A percentile compares a stretch with the other conserved stretches of the same genome.
Conservation (phyloP, 176 grass and related monocot genomes). For the Avena sativa region DNA sequence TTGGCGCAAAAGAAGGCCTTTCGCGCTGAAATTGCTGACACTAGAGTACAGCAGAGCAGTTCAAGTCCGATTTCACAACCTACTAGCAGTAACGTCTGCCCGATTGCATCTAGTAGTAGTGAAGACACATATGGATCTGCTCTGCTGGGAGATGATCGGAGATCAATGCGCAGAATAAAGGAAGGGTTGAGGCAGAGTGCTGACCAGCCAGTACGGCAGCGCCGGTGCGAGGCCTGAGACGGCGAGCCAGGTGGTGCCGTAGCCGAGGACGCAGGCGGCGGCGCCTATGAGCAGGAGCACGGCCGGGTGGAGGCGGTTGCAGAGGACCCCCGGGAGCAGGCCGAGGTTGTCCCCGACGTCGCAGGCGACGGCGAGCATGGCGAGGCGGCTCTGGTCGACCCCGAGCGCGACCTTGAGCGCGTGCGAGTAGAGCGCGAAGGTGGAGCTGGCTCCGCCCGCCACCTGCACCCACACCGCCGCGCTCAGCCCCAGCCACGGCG, state of each 20-base stretch:
- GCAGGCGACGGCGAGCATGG: conserved; percentile 85
- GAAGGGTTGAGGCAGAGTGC: background rate
- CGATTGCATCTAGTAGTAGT: background rate
- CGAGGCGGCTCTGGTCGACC: conserved; percentile 76
- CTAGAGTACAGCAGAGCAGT: conserved; percentile 17
- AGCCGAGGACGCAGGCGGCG: conserved; percentile 64
- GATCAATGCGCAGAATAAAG: too few relatives aligned
- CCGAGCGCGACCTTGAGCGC: conserved; percentile 70
- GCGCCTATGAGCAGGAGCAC: conserved; percentile 76
- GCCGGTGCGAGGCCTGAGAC: conserved; percentile 52
- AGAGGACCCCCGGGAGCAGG: conserved; percentile 71
- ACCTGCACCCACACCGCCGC: conserved; percentile 90
- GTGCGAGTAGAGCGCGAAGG: conserved; percentile 96
- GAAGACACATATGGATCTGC: background rate
- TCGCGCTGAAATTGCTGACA: background rate
- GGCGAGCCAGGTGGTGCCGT: conserved; percentile 62
- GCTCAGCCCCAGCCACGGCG: conserved; percentile 80
- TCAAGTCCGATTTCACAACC: conserved; percentile 26
- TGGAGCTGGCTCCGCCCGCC: conserved; percentile 67
- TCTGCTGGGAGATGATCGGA: background rate
- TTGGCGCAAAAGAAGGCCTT: conserved; percentile 32
- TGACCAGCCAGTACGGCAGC: conserved; percentile 86
- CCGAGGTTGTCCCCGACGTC: conserved; percentile 91
- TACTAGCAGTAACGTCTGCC: background rate
- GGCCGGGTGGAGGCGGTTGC: conserved; percentile 84